Percentiles rank a stretch among this genome's conserved stretches.
Evolutionary conservation across 202 grass and related monocot species (phyloP).

Genomic region (Setaria viridis): DNA sequence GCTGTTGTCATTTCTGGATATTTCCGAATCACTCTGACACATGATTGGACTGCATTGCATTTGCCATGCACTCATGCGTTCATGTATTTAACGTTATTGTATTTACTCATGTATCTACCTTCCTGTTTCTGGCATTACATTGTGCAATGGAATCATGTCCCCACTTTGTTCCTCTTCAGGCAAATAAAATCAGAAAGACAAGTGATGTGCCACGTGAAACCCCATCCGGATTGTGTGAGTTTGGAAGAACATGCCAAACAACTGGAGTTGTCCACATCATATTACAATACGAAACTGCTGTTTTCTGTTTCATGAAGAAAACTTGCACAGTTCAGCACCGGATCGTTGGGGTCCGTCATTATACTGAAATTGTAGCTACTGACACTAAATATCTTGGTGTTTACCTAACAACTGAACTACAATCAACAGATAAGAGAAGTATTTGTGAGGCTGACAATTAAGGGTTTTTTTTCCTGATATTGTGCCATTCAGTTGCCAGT

Average conservation of each 20-base stretch:
- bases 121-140: conserved; percentile 35
- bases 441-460: neutral
- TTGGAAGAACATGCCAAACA: neutral
- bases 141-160: conserved; percentile 27
- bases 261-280: neutral
- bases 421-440: neutral
- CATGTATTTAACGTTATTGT: conserved; percentile 17
- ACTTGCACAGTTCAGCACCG: neutral
- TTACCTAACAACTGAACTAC: neutral
- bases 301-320: conserved; percentile 14
- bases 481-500: neutral
- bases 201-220: conserved; percentile 31
- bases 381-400: neutral
- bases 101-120: conserved; percentile 9
- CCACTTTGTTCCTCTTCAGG: conserved; percentile 28
- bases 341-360: neutral
- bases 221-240: conserved; percentile 12
- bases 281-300: conserved; percentile 9
- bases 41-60: conserved; percentile 37
- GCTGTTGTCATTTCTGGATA: neutral
- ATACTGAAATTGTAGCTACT: neutral
- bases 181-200: conserved; percentile 32
- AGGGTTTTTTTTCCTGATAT: neutral
- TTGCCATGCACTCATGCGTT: conserved; percentile 3
- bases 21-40: neutral